These are phyloP conservation scores for Blumeriella jaapii DNA, from an alignment of 2,329 filamentous ascomycete species.

Conservation along the genomic window DNA sequence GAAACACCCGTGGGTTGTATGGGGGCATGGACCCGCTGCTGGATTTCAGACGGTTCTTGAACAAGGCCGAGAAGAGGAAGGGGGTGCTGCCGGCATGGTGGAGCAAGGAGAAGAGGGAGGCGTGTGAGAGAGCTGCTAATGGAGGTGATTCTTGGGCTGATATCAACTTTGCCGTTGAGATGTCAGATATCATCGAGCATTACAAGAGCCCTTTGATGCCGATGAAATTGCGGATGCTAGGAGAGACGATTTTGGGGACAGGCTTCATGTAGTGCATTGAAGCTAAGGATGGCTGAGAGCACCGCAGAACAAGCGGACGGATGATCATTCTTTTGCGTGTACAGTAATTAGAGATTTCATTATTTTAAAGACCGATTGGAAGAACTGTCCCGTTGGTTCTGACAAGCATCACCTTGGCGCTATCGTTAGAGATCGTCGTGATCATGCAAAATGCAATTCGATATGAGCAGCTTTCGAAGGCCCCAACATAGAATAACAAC, in stretches of 20 bases:
- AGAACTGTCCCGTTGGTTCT: too few relatives aligned
- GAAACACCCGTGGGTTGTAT: slow-evolving; percentile 7
- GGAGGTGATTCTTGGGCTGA: slow-evolving; percentile 2
- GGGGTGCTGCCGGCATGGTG: slow-evolving; percentile 10
- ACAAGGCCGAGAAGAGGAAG: slow-evolving; percentile 10
- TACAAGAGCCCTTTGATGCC: slow-evolving; percentile 12
- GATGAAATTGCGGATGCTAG: slow-evolving; percentile 11
- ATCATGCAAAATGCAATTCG: too few relatives aligned
- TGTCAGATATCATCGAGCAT: slow-evolving; percentile 14
- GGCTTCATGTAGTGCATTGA: slow-evolving; percentile 12
- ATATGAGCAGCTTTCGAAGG: too few relatives aligned
- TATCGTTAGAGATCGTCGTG: too few relatives aligned
- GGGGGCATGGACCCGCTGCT: slow-evolving; percentile 5
- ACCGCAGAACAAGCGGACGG: too few relatives aligned
- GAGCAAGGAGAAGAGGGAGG: slow-evolving; percentile 8
- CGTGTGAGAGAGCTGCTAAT: slow-evolving; percentile 9
- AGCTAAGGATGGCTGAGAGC: too few relatives aligned
- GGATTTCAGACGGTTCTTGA: slow-evolving; percentile 12
- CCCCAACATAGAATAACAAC: too few relatives aligned
- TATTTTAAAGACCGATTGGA: too few relatives aligned
- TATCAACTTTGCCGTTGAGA: slow-evolving; percentile 10
- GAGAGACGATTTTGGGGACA: slow-evolving; percentile 14
- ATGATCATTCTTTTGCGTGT: too few relatives aligned
- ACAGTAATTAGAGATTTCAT: too few relatives aligned
- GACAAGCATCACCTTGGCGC: too few relatives aligned